A percentile compares a stretch with the other conserved stretches of the same genome.
Evolutionary conservation across 108 stramenopile genomes (phyloP).

Genomic region (Cyclotella distinguenda): DNA sequence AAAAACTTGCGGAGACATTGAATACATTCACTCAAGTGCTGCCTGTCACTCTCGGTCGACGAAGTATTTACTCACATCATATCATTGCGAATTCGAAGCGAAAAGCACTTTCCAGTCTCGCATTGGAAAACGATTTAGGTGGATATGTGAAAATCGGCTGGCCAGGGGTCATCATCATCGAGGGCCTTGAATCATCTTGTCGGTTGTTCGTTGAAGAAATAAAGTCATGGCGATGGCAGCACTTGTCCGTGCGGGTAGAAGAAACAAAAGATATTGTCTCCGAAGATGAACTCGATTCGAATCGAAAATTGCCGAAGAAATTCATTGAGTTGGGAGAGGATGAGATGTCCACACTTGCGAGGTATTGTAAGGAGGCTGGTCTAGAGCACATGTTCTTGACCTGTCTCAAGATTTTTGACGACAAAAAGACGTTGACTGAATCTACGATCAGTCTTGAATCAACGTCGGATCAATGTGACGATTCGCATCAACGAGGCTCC

Average conservation of each 20-base stretch:
- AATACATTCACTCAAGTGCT: background rate
- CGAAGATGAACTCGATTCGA: slow-evolving; percentile 7
- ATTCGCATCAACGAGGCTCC: background rate
- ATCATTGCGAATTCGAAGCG: slow-evolving; percentile 84
- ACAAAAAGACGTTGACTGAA: slow-evolving; percentile 17
- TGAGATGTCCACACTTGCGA: slow-evolving; percentile 66
- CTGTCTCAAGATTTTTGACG: slow-evolving; percentile 64
- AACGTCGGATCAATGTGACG: background rate
- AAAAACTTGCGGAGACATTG: background rate
- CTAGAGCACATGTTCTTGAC: slow-evolving; percentile 68
- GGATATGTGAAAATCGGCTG: slow-evolving; percentile 84
- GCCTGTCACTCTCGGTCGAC: slow-evolving; percentile 46
- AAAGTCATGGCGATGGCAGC: slow-evolving; percentile 68
- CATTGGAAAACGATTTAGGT: slow-evolving; percentile 55
- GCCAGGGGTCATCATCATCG: slow-evolving; percentile 78
- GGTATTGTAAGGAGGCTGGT: slow-evolving; percentile 61
- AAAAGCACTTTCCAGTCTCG: slow-evolving; percentile 55
- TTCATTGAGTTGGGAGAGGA: slow-evolving; percentile 57
- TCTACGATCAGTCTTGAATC: background rate
- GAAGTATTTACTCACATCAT: slow-evolving; percentile 82
- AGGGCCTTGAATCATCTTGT: slow-evolving; percentile 67
- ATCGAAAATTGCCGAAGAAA: slow-evolving; percentile 18
- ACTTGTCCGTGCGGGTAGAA: slow-evolving; percentile 74
- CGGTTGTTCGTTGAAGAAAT: slow-evolving; percentile 64
- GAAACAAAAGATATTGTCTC: slow-evolving; percentile 39